Percentiles rank a stretch among this genome's conserved stretches.
Conservation (phyloP, 2,329 filamentous ascomycete species). For the Talaromyces sp. region DNA sequence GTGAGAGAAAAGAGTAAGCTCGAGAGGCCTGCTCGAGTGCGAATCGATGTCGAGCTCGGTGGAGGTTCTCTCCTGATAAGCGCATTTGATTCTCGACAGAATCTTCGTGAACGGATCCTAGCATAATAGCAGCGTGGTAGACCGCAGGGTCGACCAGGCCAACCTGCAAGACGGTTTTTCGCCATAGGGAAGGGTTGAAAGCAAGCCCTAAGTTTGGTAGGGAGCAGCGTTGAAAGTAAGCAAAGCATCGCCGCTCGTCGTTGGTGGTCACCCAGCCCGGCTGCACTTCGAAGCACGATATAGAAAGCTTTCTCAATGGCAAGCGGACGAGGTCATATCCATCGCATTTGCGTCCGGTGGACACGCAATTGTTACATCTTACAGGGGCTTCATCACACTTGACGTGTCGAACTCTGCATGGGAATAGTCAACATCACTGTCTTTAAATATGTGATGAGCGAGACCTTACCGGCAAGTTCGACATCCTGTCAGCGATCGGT, state of each 20-base stretch:
- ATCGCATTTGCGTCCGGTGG: constrained; percentile 28
- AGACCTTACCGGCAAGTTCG: constrained; percentile 8
- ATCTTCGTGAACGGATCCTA: constrained; percentile 13
- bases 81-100: constrained; percentile 3
- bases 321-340: constrained; percentile 7
- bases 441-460: background rate
- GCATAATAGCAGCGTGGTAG: constrained; percentile 9
- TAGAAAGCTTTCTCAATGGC: background rate
- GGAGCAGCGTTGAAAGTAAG: constrained; percentile 23
- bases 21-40: constrained; percentile 12
- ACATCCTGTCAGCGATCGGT: constrained; percentile 1
- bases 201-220: constrained; percentile 22
- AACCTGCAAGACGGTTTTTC: background rate
- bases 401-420: constrained; percentile 12
- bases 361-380: constrained; percentile 36
- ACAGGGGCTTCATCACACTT: constrained; percentile 36
- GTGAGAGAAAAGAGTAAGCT: background rate
- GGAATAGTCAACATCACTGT: background rate
- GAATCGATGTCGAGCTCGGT: background rate
- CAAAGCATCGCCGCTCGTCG: constrained; percentile 25
- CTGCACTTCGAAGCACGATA: constrained; percentile 13
- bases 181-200: constrained; percentile 18
- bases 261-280: constrained; percentile 21
- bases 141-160: constrained; percentile 1
- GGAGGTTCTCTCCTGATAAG: constrained; percentile 12